phyloP scores from a whole-genome alignment of 2,329 filamentous ascomycete species.

The Colletotrichum spinosum region DNA sequence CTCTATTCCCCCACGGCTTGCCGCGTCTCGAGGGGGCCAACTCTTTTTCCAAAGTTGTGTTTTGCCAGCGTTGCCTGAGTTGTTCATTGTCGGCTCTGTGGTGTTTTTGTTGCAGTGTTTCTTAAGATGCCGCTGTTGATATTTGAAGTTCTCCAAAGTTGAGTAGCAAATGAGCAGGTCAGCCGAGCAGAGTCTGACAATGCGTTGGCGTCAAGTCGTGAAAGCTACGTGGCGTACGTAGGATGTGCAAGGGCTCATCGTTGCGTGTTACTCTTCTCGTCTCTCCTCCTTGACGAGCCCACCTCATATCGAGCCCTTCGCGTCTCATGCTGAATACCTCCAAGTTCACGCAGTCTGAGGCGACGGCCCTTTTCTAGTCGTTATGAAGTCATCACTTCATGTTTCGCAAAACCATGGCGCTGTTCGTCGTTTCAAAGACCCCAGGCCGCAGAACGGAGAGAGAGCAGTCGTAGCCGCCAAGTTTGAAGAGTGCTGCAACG shows the following conservation, averaged over 20 bases:
- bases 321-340: too few relatives aligned
- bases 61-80: not conserved
- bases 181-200: too few relatives aligned
- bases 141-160: too few relatives aligned
- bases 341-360: not conserved
- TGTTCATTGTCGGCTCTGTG: not conserved
- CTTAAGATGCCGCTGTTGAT: too few relatives aligned
- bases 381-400: not conserved
- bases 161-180: too few relatives aligned
- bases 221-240: too few relatives aligned
- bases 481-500: conserved; percentile 18
- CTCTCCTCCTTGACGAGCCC: too few relatives aligned
- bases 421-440: not conserved
- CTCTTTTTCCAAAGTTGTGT: conserved; percentile 18
- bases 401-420: not conserved
- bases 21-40: conserved; percentile 7
- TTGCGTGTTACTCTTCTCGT: too few relatives aligned
- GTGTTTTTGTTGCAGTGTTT: too few relatives aligned
- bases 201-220: too few relatives aligned
- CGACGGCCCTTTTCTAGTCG: not conserved
- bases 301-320: too few relatives aligned
- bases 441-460: not conserved
- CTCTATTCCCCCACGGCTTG: not conserved
- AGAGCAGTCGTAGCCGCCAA: conserved; percentile 5
- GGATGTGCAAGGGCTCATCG: too few relatives aligned